A percentile compares a stretch with the other conserved stretches of the same genome.
These are phyloP conservation scores for Talaromyces amestolkiae DNA, from an alignment of 2,329 filamentous ascomycete genomes.

Conservation along the genomic window DNA sequence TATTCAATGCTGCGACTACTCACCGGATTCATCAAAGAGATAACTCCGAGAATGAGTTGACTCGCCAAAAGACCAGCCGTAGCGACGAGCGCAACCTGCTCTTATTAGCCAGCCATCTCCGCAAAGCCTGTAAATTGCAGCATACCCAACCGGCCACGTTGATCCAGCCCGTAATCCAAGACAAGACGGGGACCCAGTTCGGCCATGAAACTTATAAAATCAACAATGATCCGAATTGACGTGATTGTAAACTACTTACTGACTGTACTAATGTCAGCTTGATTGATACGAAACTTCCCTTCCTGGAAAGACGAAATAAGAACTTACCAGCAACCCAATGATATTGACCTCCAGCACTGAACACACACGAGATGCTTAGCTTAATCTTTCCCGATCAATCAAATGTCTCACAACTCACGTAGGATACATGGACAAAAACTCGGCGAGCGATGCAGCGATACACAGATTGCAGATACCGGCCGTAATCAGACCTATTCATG, in stretches of 20 bases:
- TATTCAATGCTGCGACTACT: background rate
- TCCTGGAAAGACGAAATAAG: background rate
- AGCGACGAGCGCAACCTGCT: conserved; percentile 57
- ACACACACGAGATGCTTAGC: background rate
- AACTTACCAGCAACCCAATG: conserved; percentile 64
- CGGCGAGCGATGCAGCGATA: conserved; percentile 66
- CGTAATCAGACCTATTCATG: conserved; percentile 46
- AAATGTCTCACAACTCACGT: conserved; percentile 34
- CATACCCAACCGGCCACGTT: conserved; percentile 68
- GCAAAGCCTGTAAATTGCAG: background rate
- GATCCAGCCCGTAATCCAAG: conserved; percentile 68
- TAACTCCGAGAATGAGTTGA: conserved; percentile 64
- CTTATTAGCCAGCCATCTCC: conserved; percentile 21
- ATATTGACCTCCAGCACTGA: conserved; percentile 60
- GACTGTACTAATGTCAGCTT: conserved; percentile 20
- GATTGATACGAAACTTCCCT: background rate
- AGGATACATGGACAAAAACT: conserved; percentile 66
- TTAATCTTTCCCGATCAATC: background rate
- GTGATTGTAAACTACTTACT: conserved; percentile 37
- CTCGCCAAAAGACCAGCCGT: conserved; percentile 67
- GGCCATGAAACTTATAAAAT: conserved; percentile 52
- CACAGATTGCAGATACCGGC: conserved; percentile 68
- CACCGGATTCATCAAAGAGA: conserved; percentile 58
- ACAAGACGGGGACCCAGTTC: conserved; percentile 60
- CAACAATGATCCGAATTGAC: background rate